A percentile compares a stretch with the other conserved stretches of the same genome.
These are phyloP conservation scores for Dactylonectria estremocensis DNA, from an alignment of 2,329 filamentous ascomycete species.

Conservation along the genomic window DNA sequence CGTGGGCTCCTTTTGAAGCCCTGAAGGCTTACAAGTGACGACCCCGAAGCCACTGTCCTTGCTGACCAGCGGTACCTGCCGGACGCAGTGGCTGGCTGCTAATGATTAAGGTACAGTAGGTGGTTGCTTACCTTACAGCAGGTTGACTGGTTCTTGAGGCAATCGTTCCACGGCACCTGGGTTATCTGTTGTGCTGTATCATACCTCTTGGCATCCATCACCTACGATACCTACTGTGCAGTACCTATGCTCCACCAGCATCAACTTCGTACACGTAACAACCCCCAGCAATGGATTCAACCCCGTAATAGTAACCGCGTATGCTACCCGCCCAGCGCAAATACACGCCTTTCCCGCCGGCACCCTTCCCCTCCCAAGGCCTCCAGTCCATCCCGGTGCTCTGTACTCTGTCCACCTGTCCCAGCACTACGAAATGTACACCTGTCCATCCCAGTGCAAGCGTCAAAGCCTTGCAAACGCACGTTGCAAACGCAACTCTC, in stretches of 20 bases:
- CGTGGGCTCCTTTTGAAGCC: neutral
- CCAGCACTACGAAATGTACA: too few relatives aligned
- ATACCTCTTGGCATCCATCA: neutral
- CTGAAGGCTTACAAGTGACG: neutral
- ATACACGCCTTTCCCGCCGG: neutral
- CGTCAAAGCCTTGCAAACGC: slow-evolving; percentile 8
- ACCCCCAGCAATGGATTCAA: slow-evolving; percentile 22
- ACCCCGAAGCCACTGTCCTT: neutral
- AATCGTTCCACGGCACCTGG: too few relatives aligned
- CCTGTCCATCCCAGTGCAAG: neutral
- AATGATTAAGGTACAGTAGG: neutral
- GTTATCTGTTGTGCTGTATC: too few relatives aligned
- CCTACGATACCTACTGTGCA: neutral
- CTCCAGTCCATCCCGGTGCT: neutral
- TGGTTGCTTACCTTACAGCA: too few relatives aligned
- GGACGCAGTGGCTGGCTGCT: neutral
- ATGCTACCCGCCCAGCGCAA: slow-evolving; percentile 20
- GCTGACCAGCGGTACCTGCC: too few relatives aligned
- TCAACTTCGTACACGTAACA: slow-evolving; percentile 20
- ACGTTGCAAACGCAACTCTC: neutral
- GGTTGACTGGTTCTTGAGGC: too few relatives aligned
- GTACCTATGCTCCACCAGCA: neutral
- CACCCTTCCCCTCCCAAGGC: neutral
- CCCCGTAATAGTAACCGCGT: slow-evolving; percentile 13
- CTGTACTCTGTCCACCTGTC: too few relatives aligned